Evolutionary conservation across 768 basidiomycete species (phyloP), one percentile per base, ranked within the genome.

Genomic region (Gautieria morchelliformis): DNA sequence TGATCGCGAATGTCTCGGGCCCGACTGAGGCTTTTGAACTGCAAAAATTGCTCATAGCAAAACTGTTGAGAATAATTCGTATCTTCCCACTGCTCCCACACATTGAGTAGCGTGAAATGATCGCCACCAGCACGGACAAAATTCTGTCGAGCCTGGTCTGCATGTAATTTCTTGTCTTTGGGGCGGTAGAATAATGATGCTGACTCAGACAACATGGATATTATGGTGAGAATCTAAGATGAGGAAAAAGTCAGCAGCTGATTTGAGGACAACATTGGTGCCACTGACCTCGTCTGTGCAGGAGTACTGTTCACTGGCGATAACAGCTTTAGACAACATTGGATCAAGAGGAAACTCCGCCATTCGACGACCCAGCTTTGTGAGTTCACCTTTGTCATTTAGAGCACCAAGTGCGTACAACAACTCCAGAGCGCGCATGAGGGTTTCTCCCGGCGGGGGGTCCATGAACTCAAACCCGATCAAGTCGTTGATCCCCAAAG

Each of bases 11-110:
- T 95, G 70, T 99, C 95, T 27, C 96, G 85, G 0, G 96, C 95
- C 40, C 96, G 81, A 64, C 86, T 89, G 24, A 99, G 74, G 60
- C 89, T 91, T 78, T 98, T 96, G 78, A 86, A 93, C 67, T 95
- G 94, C 50, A 96, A 70, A 73, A 90, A 97, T 62, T 94, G 90
- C 66, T 95, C 93, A 68, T 94, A 96, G 65, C 92, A 94, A 72
- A 92, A 96, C 64, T 94, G 91, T 67, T 97, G 92, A 20, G 92
- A 94, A 67, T 93, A 98, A 65, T 93, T 93, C 22, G 94, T 91
- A 61, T 99, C 96, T 19, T 89, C 89, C 96, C 96, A 99, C 66
- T 97, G 94, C 68, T 97, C 94, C 88, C 93, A 98, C 12, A 98
- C 92, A 67, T 98, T 98, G 27, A 99, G 78, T 22, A 99, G 71